Percentiles rank a stretch among this genome's conserved stretches.
These are phyloP conservation scores for Croton laevigatus DNA, from an alignment of 441 rosid species.

Conservation along the genomic window DNA sequence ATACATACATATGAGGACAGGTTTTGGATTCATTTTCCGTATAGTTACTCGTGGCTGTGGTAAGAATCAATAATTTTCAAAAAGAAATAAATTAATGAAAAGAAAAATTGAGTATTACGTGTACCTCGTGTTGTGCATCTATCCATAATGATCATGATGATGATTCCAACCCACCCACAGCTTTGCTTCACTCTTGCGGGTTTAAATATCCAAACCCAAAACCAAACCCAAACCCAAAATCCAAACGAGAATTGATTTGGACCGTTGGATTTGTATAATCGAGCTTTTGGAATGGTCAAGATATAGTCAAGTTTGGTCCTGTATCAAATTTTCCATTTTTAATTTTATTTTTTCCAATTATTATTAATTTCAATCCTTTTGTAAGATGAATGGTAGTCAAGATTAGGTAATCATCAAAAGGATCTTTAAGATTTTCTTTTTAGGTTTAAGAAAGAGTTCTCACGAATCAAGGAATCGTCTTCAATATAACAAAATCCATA, in stretches of 20 bases:
- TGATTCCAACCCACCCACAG: slow-evolving; percentile 37
- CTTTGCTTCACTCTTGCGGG: slow-evolving; percentile 31
- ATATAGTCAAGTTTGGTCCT: slow-evolving; percentile 30
- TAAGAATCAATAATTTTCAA: not conserved
- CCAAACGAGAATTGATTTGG: not conserved
- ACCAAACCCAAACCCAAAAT: not conserved
- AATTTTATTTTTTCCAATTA: not conserved
- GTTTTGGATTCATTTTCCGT: slow-evolving; percentile 15
- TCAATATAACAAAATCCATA: slow-evolving; percentile 4
- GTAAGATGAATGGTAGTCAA: slow-evolving; percentile 23
- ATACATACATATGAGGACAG: slow-evolving; percentile 15
- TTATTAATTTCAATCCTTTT: not conserved
- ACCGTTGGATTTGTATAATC: slow-evolving; percentile 20
- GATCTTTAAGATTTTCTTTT: slow-evolving; percentile 32
- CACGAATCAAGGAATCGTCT: slow-evolving; percentile 24
- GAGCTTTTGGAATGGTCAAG: slow-evolving; percentile 24
- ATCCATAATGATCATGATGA: slow-evolving; percentile 15
- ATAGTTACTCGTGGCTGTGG: slow-evolving; percentile 15
- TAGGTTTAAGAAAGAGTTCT: slow-evolving; percentile 21
- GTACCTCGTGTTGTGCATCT: not conserved
- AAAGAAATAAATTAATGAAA: not conserved
- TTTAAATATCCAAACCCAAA: slow-evolving; percentile 7
- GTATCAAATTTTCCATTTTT: slow-evolving; percentile 4
- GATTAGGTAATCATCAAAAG: slow-evolving; percentile 38
- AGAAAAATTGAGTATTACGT: slow-evolving; percentile 15